phyloP scores from a whole-genome alignment of 2,329 filamentous ascomycete species.

The Cytospora mali region DNA sequence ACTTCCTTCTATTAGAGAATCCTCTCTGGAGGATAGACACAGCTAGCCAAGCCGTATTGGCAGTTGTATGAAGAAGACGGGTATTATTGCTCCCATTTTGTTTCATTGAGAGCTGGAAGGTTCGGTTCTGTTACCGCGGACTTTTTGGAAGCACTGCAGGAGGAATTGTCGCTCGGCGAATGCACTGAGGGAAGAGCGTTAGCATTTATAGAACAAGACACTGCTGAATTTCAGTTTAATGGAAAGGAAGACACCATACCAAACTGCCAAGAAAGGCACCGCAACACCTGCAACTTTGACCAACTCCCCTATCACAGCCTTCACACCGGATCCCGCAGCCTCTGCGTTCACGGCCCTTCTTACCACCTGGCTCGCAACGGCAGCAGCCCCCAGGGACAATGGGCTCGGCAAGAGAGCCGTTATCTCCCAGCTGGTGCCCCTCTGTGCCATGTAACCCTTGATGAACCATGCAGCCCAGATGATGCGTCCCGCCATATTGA shows the following conservation, averaged over 20 bases:
- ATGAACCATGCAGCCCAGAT: slow-evolving; percentile 80
- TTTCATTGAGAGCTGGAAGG: slow-evolving; percentile 9
- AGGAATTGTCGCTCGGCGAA: slow-evolving; percentile 59
- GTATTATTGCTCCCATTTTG: not conserved
- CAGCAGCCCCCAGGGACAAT: slow-evolving; percentile 46
- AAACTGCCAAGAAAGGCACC: slow-evolving; percentile 53
- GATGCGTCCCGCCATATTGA: slow-evolving; percentile 89
- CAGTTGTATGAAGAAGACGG: not conserved
- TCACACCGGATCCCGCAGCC: slow-evolving; percentile 36
- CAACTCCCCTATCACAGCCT: slow-evolving; percentile 38
- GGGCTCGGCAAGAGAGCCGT: slow-evolving; percentile 47
- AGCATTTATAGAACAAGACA: slow-evolving; percentile 34
- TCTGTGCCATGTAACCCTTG: slow-evolving; percentile 57
- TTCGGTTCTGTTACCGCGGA: slow-evolving; percentile 37
- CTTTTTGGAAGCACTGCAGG: slow-evolving; percentile 50
- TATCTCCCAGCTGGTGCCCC: slow-evolving; percentile 47
- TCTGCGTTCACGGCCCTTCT: slow-evolving; percentile 34
- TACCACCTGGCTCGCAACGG: slow-evolving; percentile 48
- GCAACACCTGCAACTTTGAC: slow-evolving; percentile 54
- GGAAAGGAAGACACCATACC: slow-evolving; percentile 55
- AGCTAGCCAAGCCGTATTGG: not conserved
- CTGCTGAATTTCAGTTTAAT: slow-evolving; percentile 24
- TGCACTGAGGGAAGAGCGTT: slow-evolving; percentile 44
- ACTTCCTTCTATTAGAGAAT: not conserved
- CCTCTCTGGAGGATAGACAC: not conserved